Conservation (phyloP, 2,329 filamentous ascomycete species). For the Penicillium fuscoglaucum region DNA sequence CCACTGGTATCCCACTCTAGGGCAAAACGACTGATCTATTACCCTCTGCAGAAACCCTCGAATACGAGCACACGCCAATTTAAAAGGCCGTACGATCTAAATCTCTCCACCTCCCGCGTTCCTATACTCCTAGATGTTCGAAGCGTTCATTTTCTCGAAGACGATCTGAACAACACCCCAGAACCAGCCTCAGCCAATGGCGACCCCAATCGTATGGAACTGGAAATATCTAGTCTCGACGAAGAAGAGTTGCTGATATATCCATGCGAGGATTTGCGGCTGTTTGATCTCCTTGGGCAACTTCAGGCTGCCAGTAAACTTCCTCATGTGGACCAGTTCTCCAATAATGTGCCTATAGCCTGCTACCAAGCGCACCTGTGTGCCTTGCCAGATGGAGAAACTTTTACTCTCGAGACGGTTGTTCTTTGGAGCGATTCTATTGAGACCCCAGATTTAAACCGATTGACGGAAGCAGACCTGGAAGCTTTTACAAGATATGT, state of each 20-base stretch:
- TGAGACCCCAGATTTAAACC: constrained; percentile 25
- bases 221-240: constrained; percentile 18
- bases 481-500: constrained; percentile 34
- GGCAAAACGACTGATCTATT: constrained; percentile 10
- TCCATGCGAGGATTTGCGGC: constrained; percentile 14
- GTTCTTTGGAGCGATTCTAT: constrained; percentile 40
- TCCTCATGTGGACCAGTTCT: constrained; percentile 29
- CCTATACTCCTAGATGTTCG: constrained; percentile 25
- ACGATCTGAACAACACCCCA: not conserved
- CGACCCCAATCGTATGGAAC: constrained; percentile 23
- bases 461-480: constrained; percentile 17
- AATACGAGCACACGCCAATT: not conserved
- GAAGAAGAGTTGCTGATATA: constrained; percentile 23
- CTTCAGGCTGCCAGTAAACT: constrained; percentile 25
- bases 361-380: constrained; percentile 36
- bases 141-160: not conserved
- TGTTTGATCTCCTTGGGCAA: constrained; percentile 25
- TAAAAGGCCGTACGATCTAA: not conserved
- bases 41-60: constrained; percentile 22
- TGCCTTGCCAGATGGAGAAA: constrained; percentile 17
- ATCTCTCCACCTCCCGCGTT: constrained; percentile 4
- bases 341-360: constrained; percentile 22
- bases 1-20: constrained; percentile 1
- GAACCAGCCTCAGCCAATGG: not conserved
- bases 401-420: constrained; percentile 32